Percentiles rank a stretch among this genome's conserved stretches.
Conservation (phyloP, 768 basidiomycete genomes). For the Mycena epipterygia region DNA sequence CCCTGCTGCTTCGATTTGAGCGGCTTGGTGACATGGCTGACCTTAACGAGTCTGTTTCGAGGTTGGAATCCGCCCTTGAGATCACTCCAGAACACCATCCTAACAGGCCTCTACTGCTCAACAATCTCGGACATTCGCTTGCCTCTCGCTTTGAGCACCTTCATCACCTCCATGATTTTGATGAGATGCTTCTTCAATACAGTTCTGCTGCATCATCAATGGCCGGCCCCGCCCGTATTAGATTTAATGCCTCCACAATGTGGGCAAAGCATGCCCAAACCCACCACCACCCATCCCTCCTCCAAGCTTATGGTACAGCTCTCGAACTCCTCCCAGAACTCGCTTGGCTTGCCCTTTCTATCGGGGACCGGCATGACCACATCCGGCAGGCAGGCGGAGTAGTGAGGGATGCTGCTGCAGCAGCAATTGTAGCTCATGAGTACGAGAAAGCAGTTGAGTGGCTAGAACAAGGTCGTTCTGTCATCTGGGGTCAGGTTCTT, state of each 20-base stretch:
- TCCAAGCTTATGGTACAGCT: constrained; percentile 4
- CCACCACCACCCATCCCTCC: neutral
- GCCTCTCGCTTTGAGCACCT: neutral
- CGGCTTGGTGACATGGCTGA: neutral
- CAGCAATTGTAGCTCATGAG: neutral
- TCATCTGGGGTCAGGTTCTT: neutral
- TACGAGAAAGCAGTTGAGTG: neutral
- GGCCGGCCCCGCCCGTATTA: neutral
- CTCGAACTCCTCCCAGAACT: neutral
- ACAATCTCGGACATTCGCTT: neutral
- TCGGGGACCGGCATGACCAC: neutral
- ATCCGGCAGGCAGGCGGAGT: neutral
- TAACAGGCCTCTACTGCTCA: neutral
- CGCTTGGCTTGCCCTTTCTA: neutral
- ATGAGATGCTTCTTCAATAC: too few relatives aligned
- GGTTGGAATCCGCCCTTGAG: neutral
- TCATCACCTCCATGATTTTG: neutral
- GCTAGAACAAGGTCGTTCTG: neutral
- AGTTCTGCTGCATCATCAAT: neutral
- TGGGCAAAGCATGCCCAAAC: constrained; percentile 5
- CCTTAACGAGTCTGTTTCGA: neutral
- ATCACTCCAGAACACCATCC: neutral
- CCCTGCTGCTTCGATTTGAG: neutral
- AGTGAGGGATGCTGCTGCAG: too few relatives aligned
- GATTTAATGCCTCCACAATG: neutral